These are phyloP conservation scores for Aegilops bicornis DNA, from an alignment of 176 grass and related monocot species.

Conservation along the genomic window DNA sequence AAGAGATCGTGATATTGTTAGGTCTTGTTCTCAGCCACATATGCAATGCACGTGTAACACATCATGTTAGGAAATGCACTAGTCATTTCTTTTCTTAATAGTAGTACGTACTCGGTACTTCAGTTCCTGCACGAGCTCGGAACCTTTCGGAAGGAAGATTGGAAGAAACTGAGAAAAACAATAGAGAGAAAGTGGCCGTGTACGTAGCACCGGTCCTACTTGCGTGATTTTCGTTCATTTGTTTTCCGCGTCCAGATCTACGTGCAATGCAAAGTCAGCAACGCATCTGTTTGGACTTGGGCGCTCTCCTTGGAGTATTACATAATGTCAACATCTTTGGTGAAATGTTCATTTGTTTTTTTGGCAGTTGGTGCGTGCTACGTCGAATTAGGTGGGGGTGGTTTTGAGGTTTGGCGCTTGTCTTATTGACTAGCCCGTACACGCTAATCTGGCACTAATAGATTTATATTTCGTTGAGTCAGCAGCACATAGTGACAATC, in stretches of 20 bases:
- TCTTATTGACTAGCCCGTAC: neutral
- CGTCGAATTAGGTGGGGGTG: slow-evolving; percentile 36
- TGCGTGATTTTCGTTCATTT: no score
- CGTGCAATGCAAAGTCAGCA: slow-evolving; percentile 19
- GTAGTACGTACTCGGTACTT: no score
- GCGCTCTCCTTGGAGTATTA: neutral
- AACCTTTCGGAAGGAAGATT: neutral
- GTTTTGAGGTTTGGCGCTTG: slow-evolving; percentile 24
- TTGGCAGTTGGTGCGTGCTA: neutral
- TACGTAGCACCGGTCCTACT: no score
- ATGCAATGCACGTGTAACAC: neutral
- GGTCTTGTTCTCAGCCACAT: neutral
- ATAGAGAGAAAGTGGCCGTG: neutral
- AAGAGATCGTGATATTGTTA: neutral
- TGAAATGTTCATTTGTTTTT: slow-evolving; percentile 2
- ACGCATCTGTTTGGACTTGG: neutral
- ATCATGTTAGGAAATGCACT: neutral
- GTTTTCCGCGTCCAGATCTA: neutral
- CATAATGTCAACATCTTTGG: slow-evolving; percentile 36
- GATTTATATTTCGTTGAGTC: no score
- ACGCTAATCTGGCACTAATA: neutral
- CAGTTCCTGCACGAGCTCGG: neutral
- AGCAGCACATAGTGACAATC: no score
- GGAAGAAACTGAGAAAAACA: no score
- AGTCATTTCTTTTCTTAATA: neutral